Evolutionary conservation across 2,329 filamentous ascomycete genomes (phyloP).

Genomic region (Verticillium longisporum): DNA sequence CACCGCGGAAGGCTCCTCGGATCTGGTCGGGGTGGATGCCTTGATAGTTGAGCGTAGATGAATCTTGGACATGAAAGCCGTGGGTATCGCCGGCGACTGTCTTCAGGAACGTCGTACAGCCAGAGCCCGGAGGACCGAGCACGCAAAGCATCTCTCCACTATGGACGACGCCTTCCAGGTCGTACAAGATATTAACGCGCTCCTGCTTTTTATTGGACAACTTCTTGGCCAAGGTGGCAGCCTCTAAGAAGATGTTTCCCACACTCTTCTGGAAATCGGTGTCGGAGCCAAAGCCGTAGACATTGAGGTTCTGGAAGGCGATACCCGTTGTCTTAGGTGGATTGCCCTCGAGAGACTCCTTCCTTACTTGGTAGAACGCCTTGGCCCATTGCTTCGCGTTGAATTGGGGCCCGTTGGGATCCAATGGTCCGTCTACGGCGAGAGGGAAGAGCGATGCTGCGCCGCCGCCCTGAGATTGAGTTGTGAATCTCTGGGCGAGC

Average conservation of each 20-base stretch:
- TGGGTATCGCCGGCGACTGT: conserved; percentile 57
- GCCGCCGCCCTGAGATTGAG: conserved; percentile 12
- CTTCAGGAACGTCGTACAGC: conserved; percentile 64
- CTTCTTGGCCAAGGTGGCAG: conserved; percentile 13
- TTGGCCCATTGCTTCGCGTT: conserved; percentile 35
- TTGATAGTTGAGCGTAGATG: conserved; percentile 9
- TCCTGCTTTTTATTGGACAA: conserved; percentile 15
- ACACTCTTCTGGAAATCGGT: conserved; percentile 27
- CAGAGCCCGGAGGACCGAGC: conserved; percentile 46
- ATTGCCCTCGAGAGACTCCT: conserved; percentile 16
- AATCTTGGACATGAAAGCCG: conserved; percentile 37
- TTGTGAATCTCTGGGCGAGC: conserved; percentile 20
- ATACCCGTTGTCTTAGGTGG: conserved; percentile 25
- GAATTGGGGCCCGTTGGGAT: conserved; percentile 32
- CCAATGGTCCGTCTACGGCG: conserved; percentile 19
- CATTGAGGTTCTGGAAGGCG: conserved; percentile 28
- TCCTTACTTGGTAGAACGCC: conserved; percentile 22
- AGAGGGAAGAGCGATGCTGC: conserved; percentile 19
- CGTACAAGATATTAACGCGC: conserved; percentile 40
- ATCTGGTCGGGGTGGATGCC: conserved; percentile 8
- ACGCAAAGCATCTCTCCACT: conserved; percentile 30
- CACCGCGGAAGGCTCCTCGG: conserved; percentile 35
- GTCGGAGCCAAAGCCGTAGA: conserved; percentile 27
- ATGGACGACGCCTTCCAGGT: conserved; percentile 45
- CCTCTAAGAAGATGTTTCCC: conserved; percentile 18